These are phyloP conservation scores for Curvularia eragrostidis DNA, from an alignment of 2,329 filamentous ascomycete genomes.

Conservation along the genomic window DNA sequence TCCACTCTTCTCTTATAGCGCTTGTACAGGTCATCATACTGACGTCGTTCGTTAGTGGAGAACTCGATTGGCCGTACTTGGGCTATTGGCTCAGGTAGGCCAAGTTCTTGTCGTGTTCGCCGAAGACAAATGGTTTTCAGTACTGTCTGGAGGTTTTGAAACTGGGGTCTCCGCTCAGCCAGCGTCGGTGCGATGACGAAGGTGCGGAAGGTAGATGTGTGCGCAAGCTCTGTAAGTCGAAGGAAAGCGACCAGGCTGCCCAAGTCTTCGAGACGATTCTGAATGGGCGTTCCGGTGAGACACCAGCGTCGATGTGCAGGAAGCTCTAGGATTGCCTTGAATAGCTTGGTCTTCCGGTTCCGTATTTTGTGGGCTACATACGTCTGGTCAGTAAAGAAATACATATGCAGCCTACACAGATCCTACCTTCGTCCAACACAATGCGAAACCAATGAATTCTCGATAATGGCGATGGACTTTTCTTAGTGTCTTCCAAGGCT, in stretches of 20 bases:
- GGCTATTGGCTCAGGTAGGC: slow-evolving; percentile 13
- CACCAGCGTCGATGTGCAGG: slow-evolving; percentile 21
- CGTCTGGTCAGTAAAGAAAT: neutral
- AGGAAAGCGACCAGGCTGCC: slow-evolving; percentile 39
- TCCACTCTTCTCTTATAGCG: slow-evolving; percentile 12
- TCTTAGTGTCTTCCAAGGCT: slow-evolving; percentile 11
- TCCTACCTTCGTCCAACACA: slow-evolving; percentile 32
- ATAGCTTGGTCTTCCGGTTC: slow-evolving; percentile 20
- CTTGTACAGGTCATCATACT: slow-evolving; percentile 14
- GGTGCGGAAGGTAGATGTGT: slow-evolving; percentile 8
- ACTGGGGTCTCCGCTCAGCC: neutral
- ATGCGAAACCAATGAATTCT: slow-evolving; percentile 31
- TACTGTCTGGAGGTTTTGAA: slow-evolving; percentile 15
- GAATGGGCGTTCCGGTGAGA: slow-evolving; percentile 30
- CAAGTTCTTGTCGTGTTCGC: slow-evolving; percentile 16
- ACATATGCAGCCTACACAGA: neutral
- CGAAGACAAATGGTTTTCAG: slow-evolving; percentile 19
- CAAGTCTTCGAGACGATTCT: slow-evolving; percentile 51
- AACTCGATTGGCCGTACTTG: slow-evolving; percentile 4
- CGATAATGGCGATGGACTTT: slow-evolving; percentile 3
- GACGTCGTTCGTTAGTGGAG: neutral
- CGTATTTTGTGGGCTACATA: slow-evolving; percentile 6
- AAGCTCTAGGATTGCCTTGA: slow-evolving; percentile 16
- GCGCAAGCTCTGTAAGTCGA: slow-evolving; percentile 12
- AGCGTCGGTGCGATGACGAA: slow-evolving; percentile 8